A percentile compares a stretch with the other conserved stretches of the same genome.
These are phyloP conservation scores for Dactylellina leptospora DNA, from an alignment of 2,329 filamentous ascomycete genomes.

Conservation along the genomic window DNA sequence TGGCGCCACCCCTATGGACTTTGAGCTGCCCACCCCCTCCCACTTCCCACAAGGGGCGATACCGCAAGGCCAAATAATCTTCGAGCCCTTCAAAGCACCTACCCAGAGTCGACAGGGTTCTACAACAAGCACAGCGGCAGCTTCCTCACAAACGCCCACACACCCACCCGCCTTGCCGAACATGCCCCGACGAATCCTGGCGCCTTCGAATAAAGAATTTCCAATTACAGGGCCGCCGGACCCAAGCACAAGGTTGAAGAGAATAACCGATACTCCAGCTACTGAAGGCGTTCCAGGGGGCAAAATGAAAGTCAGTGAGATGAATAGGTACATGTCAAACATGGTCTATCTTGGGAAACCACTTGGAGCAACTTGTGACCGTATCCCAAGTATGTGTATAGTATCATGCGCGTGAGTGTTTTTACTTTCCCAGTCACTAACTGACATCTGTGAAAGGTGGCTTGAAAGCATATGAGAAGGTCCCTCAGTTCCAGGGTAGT, in stretches of 20 bases:
- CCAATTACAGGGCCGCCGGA: not conserved
- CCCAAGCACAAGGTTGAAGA: not conserved
- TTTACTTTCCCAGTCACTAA: not conserved
- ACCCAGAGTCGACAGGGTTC: too few species aligned
- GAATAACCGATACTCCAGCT: not conserved
- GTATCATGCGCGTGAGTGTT: not conserved
- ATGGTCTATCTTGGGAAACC: constrained; percentile 35
- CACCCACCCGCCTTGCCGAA: too few species aligned
- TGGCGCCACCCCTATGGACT: too few species aligned
- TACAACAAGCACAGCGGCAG: too few species aligned
- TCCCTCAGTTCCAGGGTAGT: not conserved
- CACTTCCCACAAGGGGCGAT: too few species aligned
- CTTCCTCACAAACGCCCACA: too few species aligned
- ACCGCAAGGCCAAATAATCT: too few species aligned
- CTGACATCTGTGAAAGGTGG: not conserved
- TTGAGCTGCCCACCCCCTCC: too few species aligned
- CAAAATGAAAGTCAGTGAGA: constrained; percentile 2
- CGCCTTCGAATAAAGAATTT: too few species aligned
- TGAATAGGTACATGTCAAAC: constrained; percentile 10
- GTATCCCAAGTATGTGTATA: constrained; percentile 18
- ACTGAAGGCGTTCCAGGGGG: not conserved
- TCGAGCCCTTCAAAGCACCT: too few species aligned
- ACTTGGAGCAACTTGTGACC: not conserved
- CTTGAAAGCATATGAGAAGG: not conserved
- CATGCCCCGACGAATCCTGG: too few species aligned